Percentiles rank a stretch among this genome's conserved stretches.
Evolutionary conservation across 495 filamentous ascomycete genomes (phyloP).

Genomic region (Talaromyces borbonicus): DNA sequence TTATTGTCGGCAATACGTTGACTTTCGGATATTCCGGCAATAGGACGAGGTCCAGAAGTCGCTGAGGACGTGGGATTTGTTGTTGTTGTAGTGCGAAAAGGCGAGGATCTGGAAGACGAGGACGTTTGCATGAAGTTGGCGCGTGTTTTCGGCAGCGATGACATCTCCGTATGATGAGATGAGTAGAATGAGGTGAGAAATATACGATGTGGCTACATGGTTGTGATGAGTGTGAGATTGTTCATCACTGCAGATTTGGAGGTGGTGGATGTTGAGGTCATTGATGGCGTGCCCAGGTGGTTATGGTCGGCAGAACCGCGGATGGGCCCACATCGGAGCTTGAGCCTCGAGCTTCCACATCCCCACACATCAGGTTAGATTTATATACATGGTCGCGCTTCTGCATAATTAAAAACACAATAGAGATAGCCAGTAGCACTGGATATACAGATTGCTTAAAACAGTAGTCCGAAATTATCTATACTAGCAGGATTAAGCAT

Average conservation of each 20-base stretch:
- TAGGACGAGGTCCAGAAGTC: constrained; percentile 13
- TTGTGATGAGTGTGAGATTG: constrained; percentile 13
- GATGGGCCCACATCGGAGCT: no score
- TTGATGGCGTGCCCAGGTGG: no score
- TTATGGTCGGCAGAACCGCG: no score
- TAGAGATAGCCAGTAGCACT: no score
- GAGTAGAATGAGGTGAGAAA: constrained; percentile 22
- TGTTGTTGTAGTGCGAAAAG: constrained; percentile 8
- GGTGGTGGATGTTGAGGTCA: no score
- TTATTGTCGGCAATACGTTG: background rate
- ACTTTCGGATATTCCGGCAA: constrained; percentile 10
- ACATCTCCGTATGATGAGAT: constrained; percentile 14
- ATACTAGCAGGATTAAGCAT: no score
- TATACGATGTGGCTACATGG: constrained; percentile 8
- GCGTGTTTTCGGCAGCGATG: constrained; percentile 29
- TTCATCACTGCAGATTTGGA: constrained; percentile 13
- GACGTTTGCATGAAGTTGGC: constrained; percentile 18
- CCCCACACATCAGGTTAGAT: no score
- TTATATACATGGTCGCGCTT: no score
- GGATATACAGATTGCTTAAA: no score
- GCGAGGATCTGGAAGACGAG: constrained; percentile 22
- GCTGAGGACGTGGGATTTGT: background rate
- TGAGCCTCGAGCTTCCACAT: no score
- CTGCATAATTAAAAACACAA: no score
- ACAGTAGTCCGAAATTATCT: no score